phyloP scores from a whole-genome alignment of 2,329 filamentous ascomycete species.

The Pseudophaeomoniella oleicola region DNA sequence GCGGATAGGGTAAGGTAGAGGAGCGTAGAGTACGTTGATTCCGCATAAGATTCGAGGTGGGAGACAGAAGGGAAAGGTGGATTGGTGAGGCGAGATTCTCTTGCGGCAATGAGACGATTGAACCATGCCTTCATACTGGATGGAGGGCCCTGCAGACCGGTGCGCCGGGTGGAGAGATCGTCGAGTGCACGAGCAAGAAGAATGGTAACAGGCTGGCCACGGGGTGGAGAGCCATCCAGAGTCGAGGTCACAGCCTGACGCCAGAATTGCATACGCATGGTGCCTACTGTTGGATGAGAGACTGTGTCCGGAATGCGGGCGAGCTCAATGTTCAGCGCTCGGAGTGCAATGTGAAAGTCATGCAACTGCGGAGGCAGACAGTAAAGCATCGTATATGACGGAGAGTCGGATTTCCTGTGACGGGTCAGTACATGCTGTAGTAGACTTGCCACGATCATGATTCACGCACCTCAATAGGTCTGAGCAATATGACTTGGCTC shows the following conservation, averaged over 20 bases:
- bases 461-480: conserved; percentile 37
- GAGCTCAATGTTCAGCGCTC: conserved; percentile 84
- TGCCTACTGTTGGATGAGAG: conserved; percentile 71
- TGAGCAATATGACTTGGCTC: conserved; percentile 44
- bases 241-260: conserved; percentile 67
- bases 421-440: background rate
- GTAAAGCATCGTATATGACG: conserved; percentile 71
- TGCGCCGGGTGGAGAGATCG: conserved; percentile 31
- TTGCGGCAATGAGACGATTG: conserved; percentile 60
- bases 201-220: conserved; percentile 71
- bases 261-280: conserved; percentile 92
- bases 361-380: conserved; percentile 64
- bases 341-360: conserved; percentile 78
- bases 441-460: background rate
- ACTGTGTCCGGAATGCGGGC: conserved; percentile 81
- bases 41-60: conserved; percentile 72
- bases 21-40: conserved; percentile 87
- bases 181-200: conserved; percentile 61
- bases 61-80: conserved; percentile 61
- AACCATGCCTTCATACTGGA: conserved; percentile 55
- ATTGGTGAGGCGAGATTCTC: conserved; percentile 73
- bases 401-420: conserved; percentile 68
- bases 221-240: conserved; percentile 63
- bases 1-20: conserved; percentile 76
- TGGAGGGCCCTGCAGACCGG: conserved; percentile 22